Conservation (phyloP, 2,329 filamentous ascomycete species). For the Sordariomycetes sp. region DNA sequence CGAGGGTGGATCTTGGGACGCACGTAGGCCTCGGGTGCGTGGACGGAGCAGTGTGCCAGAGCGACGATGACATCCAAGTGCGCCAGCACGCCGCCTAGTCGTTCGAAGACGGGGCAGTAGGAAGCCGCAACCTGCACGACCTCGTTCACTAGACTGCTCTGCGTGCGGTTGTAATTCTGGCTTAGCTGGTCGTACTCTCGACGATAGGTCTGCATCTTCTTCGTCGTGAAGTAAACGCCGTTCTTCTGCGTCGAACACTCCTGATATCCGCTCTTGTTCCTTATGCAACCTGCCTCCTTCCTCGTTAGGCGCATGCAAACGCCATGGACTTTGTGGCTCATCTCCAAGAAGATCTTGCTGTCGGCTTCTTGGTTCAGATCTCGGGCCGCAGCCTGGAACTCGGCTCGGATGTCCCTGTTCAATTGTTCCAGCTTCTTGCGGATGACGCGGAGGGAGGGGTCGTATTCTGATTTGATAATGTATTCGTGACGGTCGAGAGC, state of each 20-base stretch:
- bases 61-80: constrained; percentile 94
- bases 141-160: constrained; percentile 82
- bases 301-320: constrained; percentile 94
- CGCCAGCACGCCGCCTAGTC: constrained; percentile 76
- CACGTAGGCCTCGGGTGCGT: constrained; percentile 86
- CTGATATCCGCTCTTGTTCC: constrained; percentile 81
- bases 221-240: constrained; percentile 95
- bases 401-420: constrained; percentile 70
- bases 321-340: constrained; percentile 85
- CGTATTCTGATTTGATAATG: constrained; percentile 97
- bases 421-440: constrained; percentile 83
- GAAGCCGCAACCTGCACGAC: constrained; percentile 90
- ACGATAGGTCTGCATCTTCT: constrained; percentile 66
- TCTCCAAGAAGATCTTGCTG: constrained; percentile 94
- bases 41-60: constrained; percentile 85
- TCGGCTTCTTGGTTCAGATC: constrained; percentile 89
- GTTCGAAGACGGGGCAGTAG: constrained; percentile 87
- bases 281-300: constrained; percentile 84
- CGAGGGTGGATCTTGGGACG: constrained; percentile 84
- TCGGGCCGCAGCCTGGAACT: constrained; percentile 66
- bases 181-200: constrained; percentile 91
- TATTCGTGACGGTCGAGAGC: constrained; percentile 96
- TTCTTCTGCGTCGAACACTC: constrained; percentile 99
- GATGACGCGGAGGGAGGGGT: constrained; percentile 80
- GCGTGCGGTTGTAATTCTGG: constrained; percentile 89